Evolutionary conservation across 1,284 basidiomycete species (phyloP).

Genomic region (Papiliotrema fonsecae): DNA sequence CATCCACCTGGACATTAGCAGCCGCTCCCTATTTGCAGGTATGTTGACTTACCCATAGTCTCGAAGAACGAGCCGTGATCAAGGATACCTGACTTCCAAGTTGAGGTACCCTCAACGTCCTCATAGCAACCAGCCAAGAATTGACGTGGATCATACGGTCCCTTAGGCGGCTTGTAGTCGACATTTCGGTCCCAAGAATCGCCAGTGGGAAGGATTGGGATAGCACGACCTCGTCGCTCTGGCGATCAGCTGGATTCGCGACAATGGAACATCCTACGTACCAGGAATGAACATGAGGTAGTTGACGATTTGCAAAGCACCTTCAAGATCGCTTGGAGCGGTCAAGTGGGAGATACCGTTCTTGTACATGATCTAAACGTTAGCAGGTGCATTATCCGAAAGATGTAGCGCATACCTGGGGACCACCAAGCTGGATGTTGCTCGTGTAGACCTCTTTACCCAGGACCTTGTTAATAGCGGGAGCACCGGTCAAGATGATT

Average conservation of each 20-base stretch:
- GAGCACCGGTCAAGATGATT: constrained; percentile 96
- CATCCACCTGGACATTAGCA: constrained; percentile 61
- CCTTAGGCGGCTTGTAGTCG: constrained; percentile 84
- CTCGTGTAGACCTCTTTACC: constrained; percentile 99
- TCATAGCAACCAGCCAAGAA: constrained; percentile 91
- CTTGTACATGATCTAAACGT: constrained; percentile 85
- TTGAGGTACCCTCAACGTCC: constrained; percentile 61
- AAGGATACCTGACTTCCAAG: constrained; percentile 87
- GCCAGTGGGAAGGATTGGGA: constrained; percentile 65
- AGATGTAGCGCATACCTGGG: constrained; percentile 53
- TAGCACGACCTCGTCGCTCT: constrained; percentile 63
- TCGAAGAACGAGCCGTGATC: constrained; percentile 82
- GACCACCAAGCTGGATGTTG: constrained; percentile 97
- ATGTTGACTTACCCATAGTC: constrained; percentile 38
- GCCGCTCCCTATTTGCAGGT: neutral
- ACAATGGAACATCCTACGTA: constrained; percentile 12
- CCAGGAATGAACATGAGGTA: constrained; percentile 93
- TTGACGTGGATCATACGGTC: constrained; percentile 95
- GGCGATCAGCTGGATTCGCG: neutral
- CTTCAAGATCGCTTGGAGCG: constrained; percentile 89
- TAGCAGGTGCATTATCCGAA: neutral
- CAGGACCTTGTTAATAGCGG: constrained; percentile 97
- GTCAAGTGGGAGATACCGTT: constrained; percentile 98
- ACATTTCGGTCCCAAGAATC: constrained; percentile 94
- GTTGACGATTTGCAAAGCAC: constrained; percentile 84